phyloP scores from a whole-genome alignment of 1,139 yeast species.

The Geotrichum candidum region DNA sequence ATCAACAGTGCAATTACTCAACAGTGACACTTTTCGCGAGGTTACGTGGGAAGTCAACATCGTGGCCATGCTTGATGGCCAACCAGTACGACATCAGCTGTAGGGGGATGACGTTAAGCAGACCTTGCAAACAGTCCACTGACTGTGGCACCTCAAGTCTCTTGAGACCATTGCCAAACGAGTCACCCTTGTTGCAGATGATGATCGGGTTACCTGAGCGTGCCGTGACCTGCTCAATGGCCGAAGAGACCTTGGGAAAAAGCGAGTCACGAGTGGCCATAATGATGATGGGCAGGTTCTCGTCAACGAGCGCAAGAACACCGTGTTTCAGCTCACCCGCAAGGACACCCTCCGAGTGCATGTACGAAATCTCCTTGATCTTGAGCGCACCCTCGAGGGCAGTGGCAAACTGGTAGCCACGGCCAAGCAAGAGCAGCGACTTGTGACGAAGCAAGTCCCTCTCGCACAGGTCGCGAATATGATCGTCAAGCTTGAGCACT shows the following conservation, averaged over 20 bases:
- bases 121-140: slow-evolving; percentile 95
- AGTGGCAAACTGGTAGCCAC: slow-evolving; percentile 96
- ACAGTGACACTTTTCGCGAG: slow-evolving; percentile 98
- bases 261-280: slow-evolving; percentile 95
- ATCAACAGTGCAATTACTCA: slow-evolving; percentile 44
- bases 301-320: slow-evolving; percentile 93
- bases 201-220: slow-evolving; percentile 96
- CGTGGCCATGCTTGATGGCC: slow-evolving; percentile 90
- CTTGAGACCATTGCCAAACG: slow-evolving; percentile 38
- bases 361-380: slow-evolving; percentile 95
- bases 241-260: slow-evolving; percentile 93
- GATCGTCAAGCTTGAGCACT: slow-evolving; percentile 62
- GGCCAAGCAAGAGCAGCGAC: slow-evolving; percentile 84
- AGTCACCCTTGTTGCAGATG: slow-evolving; percentile 85
- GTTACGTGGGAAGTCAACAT: slow-evolving; percentile 98
- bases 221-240: slow-evolving; percentile 94
- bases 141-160: slow-evolving; percentile 87
- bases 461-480: slow-evolving; percentile 64
- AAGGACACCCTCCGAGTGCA: slow-evolving; percentile 98
- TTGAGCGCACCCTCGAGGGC: slow-evolving; percentile 98
- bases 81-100: slow-evolving; percentile 97
- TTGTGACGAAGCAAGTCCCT: slow-evolving; percentile 69
- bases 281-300: slow-evolving; percentile 85
- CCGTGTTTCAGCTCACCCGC: slow-evolving; percentile 99
- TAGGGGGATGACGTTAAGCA: slow-evolving; percentile 87